Evolutionary conservation across 305 asterid species (phyloP).

Genomic region (Solanum hybrid): DNA sequence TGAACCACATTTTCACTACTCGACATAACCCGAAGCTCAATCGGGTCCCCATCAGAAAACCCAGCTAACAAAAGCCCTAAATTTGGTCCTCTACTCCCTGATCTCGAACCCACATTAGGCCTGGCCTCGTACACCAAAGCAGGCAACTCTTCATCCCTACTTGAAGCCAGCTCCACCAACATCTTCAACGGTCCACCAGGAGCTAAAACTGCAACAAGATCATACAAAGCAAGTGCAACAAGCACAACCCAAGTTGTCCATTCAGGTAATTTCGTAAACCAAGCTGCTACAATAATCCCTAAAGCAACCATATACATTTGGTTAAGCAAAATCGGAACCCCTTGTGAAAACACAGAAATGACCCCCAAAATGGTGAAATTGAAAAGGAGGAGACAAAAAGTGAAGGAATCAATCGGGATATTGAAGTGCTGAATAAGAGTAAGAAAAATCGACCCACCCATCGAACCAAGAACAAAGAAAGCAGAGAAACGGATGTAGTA

Average conservation of each 20-base stretch:
- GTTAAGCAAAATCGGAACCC: conserved; percentile 69
- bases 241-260: conserved; percentile 93
- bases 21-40: conserved; percentile 51
- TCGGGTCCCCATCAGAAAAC: conserved; percentile 28
- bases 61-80: conserved; percentile 54
- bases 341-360: conserved; percentile 57
- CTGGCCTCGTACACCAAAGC: conserved; percentile 86
- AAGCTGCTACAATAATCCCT: conserved; percentile 85
- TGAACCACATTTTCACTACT: conserved; percentile 15
- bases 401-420: conserved; percentile 64
- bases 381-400: conserved; percentile 45
- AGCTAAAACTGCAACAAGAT: conserved; percentile 77
- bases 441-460: conserved; percentile 76
- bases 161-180: conserved; percentile 84
- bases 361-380: conserved; percentile 72
- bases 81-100: conserved; percentile 34
- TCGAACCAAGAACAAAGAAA: conserved; percentile 50
- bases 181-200: conserved; percentile 92
- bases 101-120: conserved; percentile 42
- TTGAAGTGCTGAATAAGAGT: conserved; percentile 53
- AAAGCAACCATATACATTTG: conserved; percentile 67
- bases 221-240: conserved; percentile 84
- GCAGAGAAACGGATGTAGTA: conserved; percentile 82
- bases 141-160: conserved; percentile 78
- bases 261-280: conserved; percentile 86